Evolutionary conservation across 345 rosid genomes (phyloP).

Genomic region (Eucalyptus dawsonii): DNA sequence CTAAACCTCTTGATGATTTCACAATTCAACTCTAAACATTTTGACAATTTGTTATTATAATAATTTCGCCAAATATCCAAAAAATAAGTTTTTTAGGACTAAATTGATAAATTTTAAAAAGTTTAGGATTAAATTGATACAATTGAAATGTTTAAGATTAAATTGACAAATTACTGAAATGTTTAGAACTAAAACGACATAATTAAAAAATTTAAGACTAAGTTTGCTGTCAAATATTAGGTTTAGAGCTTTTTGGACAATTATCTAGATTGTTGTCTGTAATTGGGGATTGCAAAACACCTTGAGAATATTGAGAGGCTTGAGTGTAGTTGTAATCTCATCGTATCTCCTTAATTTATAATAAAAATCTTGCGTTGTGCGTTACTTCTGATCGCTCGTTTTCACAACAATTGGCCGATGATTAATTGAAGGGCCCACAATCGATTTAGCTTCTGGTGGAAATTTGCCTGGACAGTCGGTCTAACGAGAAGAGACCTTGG

Average conservation of each 20-base stretch:
- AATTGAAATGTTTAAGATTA: accelerated
- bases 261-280: too few relatives aligned
- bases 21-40: too few relatives aligned
- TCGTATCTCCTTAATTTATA: neutral
- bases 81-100: neutral
- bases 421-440: neutral
- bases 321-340: neutral
- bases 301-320: neutral
- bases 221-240: too few relatives aligned
- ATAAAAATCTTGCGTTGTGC: neutral
- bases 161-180: too few relatives aligned
- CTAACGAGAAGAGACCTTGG: neutral
- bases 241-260: too few relatives aligned
- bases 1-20: too few relatives aligned
- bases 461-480: neutral
- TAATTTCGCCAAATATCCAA: too few relatives aligned
- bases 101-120: too few relatives aligned
- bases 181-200: too few relatives aligned
- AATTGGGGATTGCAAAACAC: neutral
- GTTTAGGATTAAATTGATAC: too few relatives aligned
- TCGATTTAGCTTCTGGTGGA: neutral
- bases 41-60: too few relatives aligned
- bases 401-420: neutral
- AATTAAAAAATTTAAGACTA: accelerated
- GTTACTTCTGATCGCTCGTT: accelerated